A percentile compares a stretch with the other conserved stretches of the same genome.
Evolutionary conservation across 169 alveolate species (phyloP).

Genomic region (Plasmodium vivax): DNA sequence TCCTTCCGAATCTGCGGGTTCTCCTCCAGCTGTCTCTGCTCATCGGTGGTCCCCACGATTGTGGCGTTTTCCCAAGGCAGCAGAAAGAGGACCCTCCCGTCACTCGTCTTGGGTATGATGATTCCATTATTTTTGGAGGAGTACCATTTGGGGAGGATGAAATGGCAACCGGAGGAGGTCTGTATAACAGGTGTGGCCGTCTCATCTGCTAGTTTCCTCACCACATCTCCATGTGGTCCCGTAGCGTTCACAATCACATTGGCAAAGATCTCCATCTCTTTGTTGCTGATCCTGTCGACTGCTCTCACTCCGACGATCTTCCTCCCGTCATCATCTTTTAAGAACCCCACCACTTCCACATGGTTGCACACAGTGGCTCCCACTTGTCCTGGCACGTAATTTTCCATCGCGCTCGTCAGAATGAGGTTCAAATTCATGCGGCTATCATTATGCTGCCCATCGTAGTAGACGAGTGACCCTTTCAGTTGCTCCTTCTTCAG

Average conservation of each 20-base stretch:
- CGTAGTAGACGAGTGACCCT: constrained; percentile 91
- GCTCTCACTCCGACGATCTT: constrained; percentile 88
- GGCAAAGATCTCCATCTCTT: constrained; percentile 87
- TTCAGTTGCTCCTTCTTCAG: constrained; percentile 79
- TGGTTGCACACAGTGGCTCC: constrained; percentile 93
- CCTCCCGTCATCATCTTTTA: constrained; percentile 85
- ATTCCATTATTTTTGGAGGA: constrained; percentile 89
- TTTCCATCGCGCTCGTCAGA: constrained; percentile 89
- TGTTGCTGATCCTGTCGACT: constrained; percentile 84
- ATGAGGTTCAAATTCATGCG: constrained; percentile 88
- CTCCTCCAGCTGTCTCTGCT: constrained; percentile 80
- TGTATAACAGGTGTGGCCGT: constrained; percentile 73
- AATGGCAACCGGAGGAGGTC: constrained; percentile 85
- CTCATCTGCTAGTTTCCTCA: constrained; percentile 79
- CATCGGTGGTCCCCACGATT: constrained; percentile 94
- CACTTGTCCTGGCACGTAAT: constrained; percentile 87
- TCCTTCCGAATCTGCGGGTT: constrained; percentile 79
- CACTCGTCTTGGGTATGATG: constrained; percentile 92
- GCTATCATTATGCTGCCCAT: constrained; percentile 94
- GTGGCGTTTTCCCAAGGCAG: constrained; percentile 90
- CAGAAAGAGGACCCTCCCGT: constrained; percentile 93
- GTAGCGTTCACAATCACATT: constrained; percentile 93
- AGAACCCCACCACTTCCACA: constrained; percentile 83
- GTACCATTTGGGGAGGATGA: constrained; percentile 84
- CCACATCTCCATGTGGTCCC: constrained; percentile 89